Evolutionary conservation across 208 protist genomes (phyloP).

Genomic region (Leishmania aethiopica): DNA sequence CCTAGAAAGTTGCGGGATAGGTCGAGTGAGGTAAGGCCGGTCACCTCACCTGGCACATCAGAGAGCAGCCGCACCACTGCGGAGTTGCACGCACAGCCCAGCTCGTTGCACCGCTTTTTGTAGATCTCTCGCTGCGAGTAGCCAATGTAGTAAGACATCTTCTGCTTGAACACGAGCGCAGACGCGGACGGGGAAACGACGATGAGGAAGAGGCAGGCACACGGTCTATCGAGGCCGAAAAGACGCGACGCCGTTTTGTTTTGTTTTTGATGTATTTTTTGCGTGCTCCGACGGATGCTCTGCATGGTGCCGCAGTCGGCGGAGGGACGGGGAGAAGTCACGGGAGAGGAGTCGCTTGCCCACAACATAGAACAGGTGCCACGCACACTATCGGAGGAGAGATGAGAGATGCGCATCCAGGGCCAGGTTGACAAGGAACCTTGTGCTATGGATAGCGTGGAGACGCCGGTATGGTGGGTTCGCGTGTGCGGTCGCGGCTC

Average conservation of each 20-base stretch:
- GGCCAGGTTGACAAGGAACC: neutral
- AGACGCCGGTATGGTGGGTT: neutral
- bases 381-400: neutral
- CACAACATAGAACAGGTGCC: neutral
- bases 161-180: neutral
- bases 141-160: slow-evolving; percentile 65
- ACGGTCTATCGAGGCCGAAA: neutral
- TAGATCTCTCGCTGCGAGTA: slow-evolving; percentile 83
- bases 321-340: neutral
- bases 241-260: neutral
- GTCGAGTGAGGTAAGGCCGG: slow-evolving; percentile 59
- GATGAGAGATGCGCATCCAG: neutral
- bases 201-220: neutral
- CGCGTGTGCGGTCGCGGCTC: too few relatives aligned
- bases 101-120: slow-evolving; percentile 64
- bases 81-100: slow-evolving; percentile 72
- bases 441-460: neutral
- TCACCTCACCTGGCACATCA: slow-evolving; percentile 66
- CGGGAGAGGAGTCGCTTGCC: too few relatives aligned
- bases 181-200: neutral
- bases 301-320: neutral
- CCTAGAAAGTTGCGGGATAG: slow-evolving; percentile 89
- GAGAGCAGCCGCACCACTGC: slow-evolving; percentile 49
- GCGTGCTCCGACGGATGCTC: neutral
- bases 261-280: neutral